phyloP scores from a whole-genome alignment of 176 grass and related monocot genomes.

The Aegilops tauschii region DNA sequence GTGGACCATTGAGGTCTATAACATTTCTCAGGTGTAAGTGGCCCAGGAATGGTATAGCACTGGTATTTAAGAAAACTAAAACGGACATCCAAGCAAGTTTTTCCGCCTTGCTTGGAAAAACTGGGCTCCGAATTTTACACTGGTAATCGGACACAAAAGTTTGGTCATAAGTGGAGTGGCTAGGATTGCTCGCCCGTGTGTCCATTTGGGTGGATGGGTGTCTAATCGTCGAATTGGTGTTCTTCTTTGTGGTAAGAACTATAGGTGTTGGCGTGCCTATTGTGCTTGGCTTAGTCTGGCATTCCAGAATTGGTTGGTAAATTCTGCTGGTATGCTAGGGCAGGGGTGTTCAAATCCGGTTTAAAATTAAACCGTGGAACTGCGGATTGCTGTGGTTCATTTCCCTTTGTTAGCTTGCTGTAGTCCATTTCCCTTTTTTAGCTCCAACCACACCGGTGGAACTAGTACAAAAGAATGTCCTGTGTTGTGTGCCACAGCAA shows the following conservation, averaged over 20 bases:
- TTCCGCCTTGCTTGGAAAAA: no score
- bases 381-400: neutral
- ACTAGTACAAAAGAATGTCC: neutral
- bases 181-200: neutral
- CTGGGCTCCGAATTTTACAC: neutral
- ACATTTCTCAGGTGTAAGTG: neutral
- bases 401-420: neutral
- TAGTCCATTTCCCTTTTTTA: no score
- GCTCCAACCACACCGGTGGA: no score
- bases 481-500: neutral
- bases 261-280: neutral
- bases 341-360: neutral
- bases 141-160: neutral
- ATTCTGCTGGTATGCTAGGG: neutral
- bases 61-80: neutral
- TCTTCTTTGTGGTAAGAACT: neutral
- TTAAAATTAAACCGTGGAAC: neutral
- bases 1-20: neutral
- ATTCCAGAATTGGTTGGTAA: neutral
- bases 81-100: no score
- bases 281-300: slow-evolving; percentile 10
- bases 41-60: neutral
- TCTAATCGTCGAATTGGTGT: neutral
- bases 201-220: neutral
- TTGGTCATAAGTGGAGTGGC: neutral